Percentiles rank a stretch among this genome's conserved stretches.
Evolutionary conservation across 2,329 filamentous ascomycete species (phyloP).

Genomic region (Teratosphaeria zuluensis): DNA sequence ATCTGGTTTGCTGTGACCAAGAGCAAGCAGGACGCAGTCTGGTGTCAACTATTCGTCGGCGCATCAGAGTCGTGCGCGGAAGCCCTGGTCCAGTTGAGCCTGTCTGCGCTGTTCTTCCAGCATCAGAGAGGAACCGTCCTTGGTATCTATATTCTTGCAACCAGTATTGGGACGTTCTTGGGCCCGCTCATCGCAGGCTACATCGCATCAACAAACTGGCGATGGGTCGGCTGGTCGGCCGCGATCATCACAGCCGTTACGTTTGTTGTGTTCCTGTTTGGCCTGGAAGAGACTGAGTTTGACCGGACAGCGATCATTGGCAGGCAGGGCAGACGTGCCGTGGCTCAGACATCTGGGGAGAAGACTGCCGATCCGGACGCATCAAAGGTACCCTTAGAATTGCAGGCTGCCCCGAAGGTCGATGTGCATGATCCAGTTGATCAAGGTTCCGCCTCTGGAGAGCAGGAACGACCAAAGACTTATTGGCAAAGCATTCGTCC

Average conservation of each 20-base stretch:
- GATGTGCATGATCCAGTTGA: conserved; percentile 1
- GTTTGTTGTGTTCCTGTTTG: conserved; percentile 42
- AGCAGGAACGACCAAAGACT: conserved; percentile 29
- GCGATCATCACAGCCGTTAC: conserved; percentile 41
- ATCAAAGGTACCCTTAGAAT: background rate
- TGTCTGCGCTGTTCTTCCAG: conserved; percentile 50
- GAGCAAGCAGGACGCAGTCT: conserved; percentile 39
- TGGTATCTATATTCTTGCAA: conserved; percentile 47
- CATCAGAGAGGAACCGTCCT: conserved; percentile 47
- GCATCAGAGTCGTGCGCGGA: conserved; percentile 49
- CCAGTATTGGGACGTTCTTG: conserved; percentile 47
- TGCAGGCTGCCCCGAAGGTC: background rate
- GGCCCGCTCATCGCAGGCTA: conserved; percentile 46
- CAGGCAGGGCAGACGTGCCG: background rate
- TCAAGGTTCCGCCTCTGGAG: conserved; percentile 1
- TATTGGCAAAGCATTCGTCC: conserved; percentile 48
- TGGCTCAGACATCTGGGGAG: background rate
- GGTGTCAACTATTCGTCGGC: conserved; percentile 49
- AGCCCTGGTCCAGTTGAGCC: conserved; percentile 47
- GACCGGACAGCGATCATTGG: conserved; percentile 33
- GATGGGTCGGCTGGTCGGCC: conserved; percentile 46
- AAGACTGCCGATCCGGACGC: background rate
- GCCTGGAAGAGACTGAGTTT: conserved; percentile 45
- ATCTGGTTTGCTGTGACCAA: conserved; percentile 44
- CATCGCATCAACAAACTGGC: conserved; percentile 39